phyloP scores from a whole-genome alignment of 2,329 filamentous ascomycete species.

The Fusarium pininemorale region DNA sequence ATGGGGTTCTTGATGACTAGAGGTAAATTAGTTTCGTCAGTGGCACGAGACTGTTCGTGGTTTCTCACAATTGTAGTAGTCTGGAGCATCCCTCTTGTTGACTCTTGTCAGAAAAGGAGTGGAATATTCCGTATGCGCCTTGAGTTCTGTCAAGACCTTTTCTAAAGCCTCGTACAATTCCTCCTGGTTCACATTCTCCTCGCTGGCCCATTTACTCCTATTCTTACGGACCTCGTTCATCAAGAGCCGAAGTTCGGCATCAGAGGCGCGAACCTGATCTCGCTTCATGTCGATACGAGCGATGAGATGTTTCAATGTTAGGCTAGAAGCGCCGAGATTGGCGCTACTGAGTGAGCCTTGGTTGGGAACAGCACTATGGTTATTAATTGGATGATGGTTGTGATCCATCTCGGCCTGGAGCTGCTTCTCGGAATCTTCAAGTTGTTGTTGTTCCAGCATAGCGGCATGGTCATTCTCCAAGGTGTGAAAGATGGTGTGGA shows the following conservation, averaged over 20 bases:
- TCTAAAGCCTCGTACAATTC: conserved; percentile 97
- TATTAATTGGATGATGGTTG: conserved; percentile 61
- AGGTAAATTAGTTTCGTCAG: conserved; percentile 36
- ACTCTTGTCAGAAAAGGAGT: conserved; percentile 94
- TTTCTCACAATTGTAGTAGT: conserved; percentile 87
- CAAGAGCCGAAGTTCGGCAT: conserved; percentile 88
- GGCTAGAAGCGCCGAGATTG: conserved; percentile 92
- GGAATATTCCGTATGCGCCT: conserved; percentile 96
- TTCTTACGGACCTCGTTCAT: conserved; percentile 99
- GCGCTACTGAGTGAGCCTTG: conserved; percentile 92
- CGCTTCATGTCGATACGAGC: conserved; percentile 94
- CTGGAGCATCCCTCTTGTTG: conserved; percentile 95
- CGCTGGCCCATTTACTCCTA: conserved; percentile 97
- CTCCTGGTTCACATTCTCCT: conserved; percentile 96
- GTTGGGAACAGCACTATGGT: conserved; percentile 65
- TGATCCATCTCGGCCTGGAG: conserved; percentile 94
- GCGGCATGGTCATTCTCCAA: conserved; percentile 94
- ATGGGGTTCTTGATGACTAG: conserved; percentile 94
- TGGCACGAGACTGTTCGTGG: neutral
- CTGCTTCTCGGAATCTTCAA: conserved; percentile 96
- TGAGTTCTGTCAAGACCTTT: conserved; percentile 95
- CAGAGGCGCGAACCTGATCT: conserved; percentile 87
- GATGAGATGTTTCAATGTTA: conserved; percentile 97
- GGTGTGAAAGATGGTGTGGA: conserved; percentile 94
- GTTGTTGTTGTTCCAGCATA: conserved; percentile 96